Evolutionary conservation across 2,329 filamentous ascomycete species (phyloP).

Genomic region (Pestalotiopsis sp.): DNA sequence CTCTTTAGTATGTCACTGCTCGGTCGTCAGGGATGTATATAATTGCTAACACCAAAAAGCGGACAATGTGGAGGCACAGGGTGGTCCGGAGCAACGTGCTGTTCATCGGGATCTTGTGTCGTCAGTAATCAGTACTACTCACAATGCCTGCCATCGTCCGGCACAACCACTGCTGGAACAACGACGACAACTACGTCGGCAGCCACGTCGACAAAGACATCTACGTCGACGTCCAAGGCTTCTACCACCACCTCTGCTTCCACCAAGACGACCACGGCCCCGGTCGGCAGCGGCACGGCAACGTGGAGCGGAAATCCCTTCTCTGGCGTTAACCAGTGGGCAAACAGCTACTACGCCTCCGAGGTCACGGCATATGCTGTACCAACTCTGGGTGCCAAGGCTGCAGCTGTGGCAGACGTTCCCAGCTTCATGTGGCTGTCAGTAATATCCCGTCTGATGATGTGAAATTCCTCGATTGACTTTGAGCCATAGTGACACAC

Average conservation of each 20-base stretch:
- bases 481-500: constrained; percentile 44
- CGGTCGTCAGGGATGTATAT: background rate
- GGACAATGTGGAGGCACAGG: constrained; percentile 48
- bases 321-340: constrained; percentile 49
- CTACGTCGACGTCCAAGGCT: constrained; percentile 2
- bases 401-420: constrained; percentile 52
- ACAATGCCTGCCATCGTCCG: constrained; percentile 38
- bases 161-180: constrained; percentile 24
- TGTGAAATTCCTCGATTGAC: background rate
- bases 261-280: constrained; percentile 23
- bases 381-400: constrained; percentile 60
- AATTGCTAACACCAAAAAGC: constrained; percentile 19
- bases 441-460: constrained; percentile 19
- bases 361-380: constrained; percentile 59
- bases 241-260: constrained; percentile 10
- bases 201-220: background rate
- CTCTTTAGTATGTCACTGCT: constrained; percentile 30
- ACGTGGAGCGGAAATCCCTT: constrained; percentile 58
- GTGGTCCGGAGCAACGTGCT: constrained; percentile 47
- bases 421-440: constrained; percentile 56
- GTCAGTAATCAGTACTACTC: constrained; percentile 38
- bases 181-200: constrained; percentile 1
- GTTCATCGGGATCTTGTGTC: constrained; percentile 37
- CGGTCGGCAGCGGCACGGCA: constrained; percentile 36
- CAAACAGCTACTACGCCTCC: constrained; percentile 57